Evolutionary conservation across 1,139 yeast genomes (phyloP).

Genomic region (Williopsis jadinii): DNA sequence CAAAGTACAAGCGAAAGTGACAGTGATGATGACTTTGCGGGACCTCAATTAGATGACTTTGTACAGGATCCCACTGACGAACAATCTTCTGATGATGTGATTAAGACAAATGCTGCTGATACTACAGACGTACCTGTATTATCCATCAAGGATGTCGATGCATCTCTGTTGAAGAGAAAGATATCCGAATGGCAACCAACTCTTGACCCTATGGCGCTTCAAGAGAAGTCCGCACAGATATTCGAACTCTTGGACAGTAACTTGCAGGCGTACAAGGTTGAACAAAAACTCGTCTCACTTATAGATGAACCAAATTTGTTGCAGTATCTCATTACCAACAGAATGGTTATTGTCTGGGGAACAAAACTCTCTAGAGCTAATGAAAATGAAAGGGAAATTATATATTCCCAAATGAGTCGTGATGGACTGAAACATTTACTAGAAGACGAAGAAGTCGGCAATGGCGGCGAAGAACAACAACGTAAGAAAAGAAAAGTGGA

Average conservation of each 20-base stretch:
- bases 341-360: conserved; percentile 50
- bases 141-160: conserved; percentile 33
- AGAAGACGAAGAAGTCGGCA: conserved; percentile 11
- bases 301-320: conserved; percentile 46
- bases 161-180: conserved; percentile 43
- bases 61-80: conserved; percentile 23
- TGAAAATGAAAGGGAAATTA: conserved; percentile 25
- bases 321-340: conserved; percentile 42
- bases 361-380: conserved; percentile 35
- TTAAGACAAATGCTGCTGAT: conserved; percentile 12
- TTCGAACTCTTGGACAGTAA: conserved; percentile 28
- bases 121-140: neutral
- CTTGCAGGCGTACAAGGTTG: conserved; percentile 38
- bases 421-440: conserved; percentile 28
- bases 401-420: conserved; percentile 28
- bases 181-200: conserved; percentile 28
- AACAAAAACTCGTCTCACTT: conserved; percentile 42
- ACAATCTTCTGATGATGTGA: conserved; percentile 28
- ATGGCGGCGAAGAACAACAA: conserved; percentile 11
- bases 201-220: conserved; percentile 33
- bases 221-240: conserved; percentile 26
- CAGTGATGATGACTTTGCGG: conserved; percentile 19
- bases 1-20: conserved; percentile 25
- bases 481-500: conserved; percentile 21
- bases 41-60: conserved; percentile 23